Base-by-base conservation (phyloP, 345 rosid genomes). In the Euclidium syriacum region DNA sequence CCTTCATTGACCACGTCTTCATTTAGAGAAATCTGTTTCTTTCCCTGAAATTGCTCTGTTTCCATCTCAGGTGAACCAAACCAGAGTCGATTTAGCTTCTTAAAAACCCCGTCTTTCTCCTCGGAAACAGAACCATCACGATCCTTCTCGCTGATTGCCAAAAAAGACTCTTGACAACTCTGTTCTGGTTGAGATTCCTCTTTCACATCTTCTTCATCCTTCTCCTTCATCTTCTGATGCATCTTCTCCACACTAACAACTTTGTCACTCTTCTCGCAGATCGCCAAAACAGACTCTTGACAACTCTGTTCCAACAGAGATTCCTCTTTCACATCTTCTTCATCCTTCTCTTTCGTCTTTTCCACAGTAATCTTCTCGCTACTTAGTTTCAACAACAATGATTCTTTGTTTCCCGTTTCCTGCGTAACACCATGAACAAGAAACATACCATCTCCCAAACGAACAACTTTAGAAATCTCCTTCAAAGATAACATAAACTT, bases 401-500 rank as follows among this genome's bases (percentile, higher is more conserved):
- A 42, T 24, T 59, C 57, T 42, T 51, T 20, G 74, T 62, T 51
- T 50, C 51, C 30, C 58, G 69, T 58, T 73, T 59, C 79, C 38
- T 30, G 50, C 49, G 18, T 10, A 64, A 65, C 42, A 7, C 77
- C 77, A 49, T 1, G 74, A 25, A 79, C 62, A 27, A 62, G 3
- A 71, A 41, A 71, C 41, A 63, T 49, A 42, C 91, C 97, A 75
- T 74, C 78, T 34, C 62, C 57, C 32, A 5, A 52, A 18, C 26
- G n/a, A 7, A 71, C 57, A 60, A 90, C 78, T 76, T 71, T 59
- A 65, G 85, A 63, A 62, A 83, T 73, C 30, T 79, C 68, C 27
- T 78, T 88, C 95, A 92, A 75, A 23, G 97, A 74, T 16, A 76
- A 60, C 68, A 92, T 79, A 76, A 92, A 82, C 25, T 70, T 75